A percentile compares a stretch with the other conserved stretches of the same genome.
Conservation (phyloP, 345 rosid species). For the Eucalyptus viminalis region DNA sequence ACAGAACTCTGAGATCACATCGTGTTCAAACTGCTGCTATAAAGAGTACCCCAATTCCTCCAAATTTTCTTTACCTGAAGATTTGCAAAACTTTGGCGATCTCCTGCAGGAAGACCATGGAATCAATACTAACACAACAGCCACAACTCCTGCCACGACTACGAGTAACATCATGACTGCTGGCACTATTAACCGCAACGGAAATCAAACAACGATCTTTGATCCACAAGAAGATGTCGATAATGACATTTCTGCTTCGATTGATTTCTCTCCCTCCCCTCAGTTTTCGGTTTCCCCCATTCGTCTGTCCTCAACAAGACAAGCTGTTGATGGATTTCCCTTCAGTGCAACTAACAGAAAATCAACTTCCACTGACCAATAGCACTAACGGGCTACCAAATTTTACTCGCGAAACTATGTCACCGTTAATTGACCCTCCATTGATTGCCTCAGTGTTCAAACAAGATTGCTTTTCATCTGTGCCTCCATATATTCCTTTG, state of each 20-base stretch:
- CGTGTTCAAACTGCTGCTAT: slow-evolving; percentile 40
- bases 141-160: slow-evolving; percentile 4
- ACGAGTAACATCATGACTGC: not conserved
- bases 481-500: slow-evolving; percentile 46
- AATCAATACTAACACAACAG: not conserved
- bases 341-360: slow-evolving; percentile 25
- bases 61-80: slow-evolving; percentile 13
- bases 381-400: slow-evolving; percentile 1
- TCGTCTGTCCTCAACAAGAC: slow-evolving; percentile 27
- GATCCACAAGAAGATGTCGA: slow-evolving; percentile 61
- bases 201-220: slow-evolving; percentile 33
- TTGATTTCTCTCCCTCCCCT: slow-evolving; percentile 67
- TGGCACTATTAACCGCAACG: slow-evolving; percentile 1
- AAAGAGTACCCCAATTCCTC: slow-evolving; percentile 37
- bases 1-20: slow-evolving; percentile 59
- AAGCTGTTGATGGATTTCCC: slow-evolving; percentile 36
- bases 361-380: slow-evolving; percentile 3
- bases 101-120: slow-evolving; percentile 13
- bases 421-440: slow-evolving; percentile 17
- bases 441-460: slow-evolving; percentile 33
- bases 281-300: slow-evolving; percentile 31
- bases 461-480: slow-evolving; percentile 66
- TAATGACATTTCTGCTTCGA: slow-evolving; percentile 71
- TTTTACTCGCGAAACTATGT: slow-evolving; percentile 8
- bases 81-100: slow-evolving; percentile 1